phyloP scores from a whole-genome alignment of 805 yeast species.

The Phaffomyces opuntiae region DNA sequence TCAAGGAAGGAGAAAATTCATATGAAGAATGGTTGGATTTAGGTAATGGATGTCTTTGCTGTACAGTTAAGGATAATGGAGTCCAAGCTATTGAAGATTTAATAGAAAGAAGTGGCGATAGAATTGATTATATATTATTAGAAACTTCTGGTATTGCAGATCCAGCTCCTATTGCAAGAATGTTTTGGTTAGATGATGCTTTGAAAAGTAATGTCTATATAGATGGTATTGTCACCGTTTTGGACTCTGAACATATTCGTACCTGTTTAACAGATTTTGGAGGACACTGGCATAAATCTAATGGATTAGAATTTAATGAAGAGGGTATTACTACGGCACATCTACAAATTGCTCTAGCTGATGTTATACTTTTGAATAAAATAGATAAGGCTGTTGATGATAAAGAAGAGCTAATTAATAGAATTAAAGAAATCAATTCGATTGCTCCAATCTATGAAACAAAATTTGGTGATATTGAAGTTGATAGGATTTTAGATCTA shows the following conservation, averaged over 20 bases:
- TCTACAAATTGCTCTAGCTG: conserved; percentile 86
- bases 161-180: conserved; percentile 93
- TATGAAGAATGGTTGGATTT: conserved; percentile 94
- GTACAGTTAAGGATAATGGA: conserved; percentile 93
- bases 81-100: conserved; percentile 89
- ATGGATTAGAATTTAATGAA: conserved; percentile 34
- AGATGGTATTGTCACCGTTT: conserved; percentile 86
- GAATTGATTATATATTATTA: conserved; percentile 82
- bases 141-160: conserved; percentile 98
- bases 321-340: conserved; percentile 70
- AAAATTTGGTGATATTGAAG: conserved; percentile 65
- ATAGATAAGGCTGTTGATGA: conserved; percentile 43
- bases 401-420: conserved; percentile 27
- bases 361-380: conserved; percentile 73
- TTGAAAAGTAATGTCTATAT: conserved; percentile 76
- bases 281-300: conserved; percentile 58
- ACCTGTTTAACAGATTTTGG: conserved; percentile 64
- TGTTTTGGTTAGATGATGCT: conserved; percentile 97
- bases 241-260: conserved; percentile 66
- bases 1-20: conserved; percentile 43
- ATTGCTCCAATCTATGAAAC: conserved; percentile 64
- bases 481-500: conserved; percentile 62
- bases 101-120: conserved; percentile 59
- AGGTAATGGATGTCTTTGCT: conserved; percentile 95
- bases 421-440: conserved; percentile 52